Evolutionary conservation across 2,329 filamentous ascomycete species (phyloP), one percentile per base, ranked within the genome.

Genomic region (Emmonsiellopsis sp.): DNA sequence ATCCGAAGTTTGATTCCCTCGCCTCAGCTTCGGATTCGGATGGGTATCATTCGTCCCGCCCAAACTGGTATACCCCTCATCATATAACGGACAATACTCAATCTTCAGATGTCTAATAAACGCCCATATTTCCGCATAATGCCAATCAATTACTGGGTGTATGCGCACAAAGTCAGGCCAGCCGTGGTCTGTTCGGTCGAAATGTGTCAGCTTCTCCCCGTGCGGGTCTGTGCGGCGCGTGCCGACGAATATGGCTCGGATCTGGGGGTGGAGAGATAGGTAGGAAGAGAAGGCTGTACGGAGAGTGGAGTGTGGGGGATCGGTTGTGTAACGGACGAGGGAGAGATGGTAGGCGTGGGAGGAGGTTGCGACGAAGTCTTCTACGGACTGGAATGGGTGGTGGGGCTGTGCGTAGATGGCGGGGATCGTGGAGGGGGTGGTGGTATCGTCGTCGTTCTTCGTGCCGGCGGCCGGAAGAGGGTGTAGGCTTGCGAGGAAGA

Each of bases 131-230:
- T 97, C 92, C 9, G 83, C 81, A 69, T 96, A 95, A 68, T 93
- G 88, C 93, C 93, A 98, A 71, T 98, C 93, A 65, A 98, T 91
- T 8, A 98, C 87, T 0, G 93, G 92, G 70, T 98, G 90, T 56
- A 97, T 79, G 55, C 93, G 82, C 84, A 97, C 91, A 64, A 97
- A 95, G 43, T 78, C 74, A 37, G 93, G 93, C 93, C 93, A 98
- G 2, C 86, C 90, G 37, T 80, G 76, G 70, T 97, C 93, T 4
- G 93, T 98, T 49, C 79, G 80, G 66, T 95, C 88, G 66, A 97
- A 97, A 70, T 87, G 83, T 40, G 80, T 86, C 62, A 98, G 69
- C 13, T 78, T 75, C 61, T 83, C 84, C 46, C 92, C 89, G 67
- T 97, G 90, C 6, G 93, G 93, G 70, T 98, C 93, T 3, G 93